Conservation (phyloP, 1,139 yeast genomes). For the Pichia sp. region DNA sequence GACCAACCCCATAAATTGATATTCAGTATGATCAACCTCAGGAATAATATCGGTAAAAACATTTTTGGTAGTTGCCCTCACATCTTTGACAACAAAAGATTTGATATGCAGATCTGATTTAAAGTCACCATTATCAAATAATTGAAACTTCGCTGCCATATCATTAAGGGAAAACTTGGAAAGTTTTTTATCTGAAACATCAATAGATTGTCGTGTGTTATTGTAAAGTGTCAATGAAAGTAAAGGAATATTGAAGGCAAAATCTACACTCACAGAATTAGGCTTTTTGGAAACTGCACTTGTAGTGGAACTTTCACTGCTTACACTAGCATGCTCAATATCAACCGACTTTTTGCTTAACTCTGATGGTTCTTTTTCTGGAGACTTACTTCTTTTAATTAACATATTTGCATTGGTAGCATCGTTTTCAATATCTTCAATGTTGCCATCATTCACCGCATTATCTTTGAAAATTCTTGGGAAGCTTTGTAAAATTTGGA, state of each 20-base stretch:
- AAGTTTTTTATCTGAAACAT: constrained; percentile 44
- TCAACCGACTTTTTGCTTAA: not conserved
- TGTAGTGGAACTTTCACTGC: not conserved
- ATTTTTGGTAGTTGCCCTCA: constrained; percentile 57
- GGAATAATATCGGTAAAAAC: constrained; percentile 81
- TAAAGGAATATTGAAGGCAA: constrained; percentile 57
- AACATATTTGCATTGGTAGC: constrained; percentile 51
- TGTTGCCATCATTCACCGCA: constrained; percentile 35
- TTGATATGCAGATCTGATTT: constrained; percentile 60
- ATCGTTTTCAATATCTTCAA: constrained; percentile 58
- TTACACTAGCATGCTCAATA: not conserved
- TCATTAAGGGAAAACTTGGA: constrained; percentile 64
- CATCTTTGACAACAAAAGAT: constrained; percentile 76
- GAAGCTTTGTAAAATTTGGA: constrained; percentile 53
- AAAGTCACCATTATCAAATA: constrained; percentile 54
- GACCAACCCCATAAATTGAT: constrained; percentile 66
- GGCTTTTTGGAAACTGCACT: not conserved
- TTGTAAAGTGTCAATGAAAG: constrained; percentile 64
- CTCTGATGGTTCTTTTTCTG: constrained; percentile 22
- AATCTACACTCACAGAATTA: constrained; percentile 33
- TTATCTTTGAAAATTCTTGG: constrained; percentile 51
- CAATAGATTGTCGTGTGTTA: constrained; percentile 42
- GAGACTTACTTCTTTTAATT: constrained; percentile 16
- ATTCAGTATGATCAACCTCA: constrained; percentile 51
- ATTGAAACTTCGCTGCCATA: constrained; percentile 45